Evolutionary conservation across 2,329 filamentous ascomycete species (phyloP), one percentile per base, ranked within the genome.

Genomic region (Rhexocercosporidium sp.): DNA sequence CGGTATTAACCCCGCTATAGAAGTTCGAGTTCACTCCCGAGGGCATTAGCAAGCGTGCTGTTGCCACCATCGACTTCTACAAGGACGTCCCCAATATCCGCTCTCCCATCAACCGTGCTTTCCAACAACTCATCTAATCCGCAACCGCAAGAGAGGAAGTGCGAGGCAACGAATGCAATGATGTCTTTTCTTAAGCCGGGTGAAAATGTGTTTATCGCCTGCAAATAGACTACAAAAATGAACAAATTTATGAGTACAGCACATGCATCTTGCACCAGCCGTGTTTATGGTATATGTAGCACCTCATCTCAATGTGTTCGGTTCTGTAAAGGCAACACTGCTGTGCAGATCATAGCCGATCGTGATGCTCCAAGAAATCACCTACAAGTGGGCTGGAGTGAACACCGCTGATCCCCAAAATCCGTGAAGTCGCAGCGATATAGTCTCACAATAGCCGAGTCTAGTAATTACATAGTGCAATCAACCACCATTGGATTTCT

Each of bases 21-120:
- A 98, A 97, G 89, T 99, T 99, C 84, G 96, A 98, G 83, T 98
- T 99, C 86, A 99, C 95, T 59, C 92, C 96, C 63, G 95, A 97
- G 83, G 96, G 96, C 73, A 92, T 99, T 80, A 86, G 92, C 84
- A 97, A 98, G 92, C 94, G 96, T 77, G 96, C 95, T 69, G 82
- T 93, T 71, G 91, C 92, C 75, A 99, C 96, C 72, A 85, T 98
- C 77, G 90, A 98, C 80, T 99, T 97, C 90, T 99, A 94, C 91
- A 98, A 97, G 92, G 92, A 91, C 74, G 88, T 90, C 37, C 85
- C 92, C 80, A 94, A 95, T 84, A 86, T 97, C 78, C 93, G 96
- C 82, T 97, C 94, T 64, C 95, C 96, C 73, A 82, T 99, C 83
- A 97, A 98, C 89, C 92, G 94, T 80, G 96, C 96, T 77, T 99